Percentiles rank a stretch among this genome's conserved stretches.
phyloP scores from a whole-genome alignment of 495 filamentous ascomycete species.

The Neurospora sublineolata region DNA sequence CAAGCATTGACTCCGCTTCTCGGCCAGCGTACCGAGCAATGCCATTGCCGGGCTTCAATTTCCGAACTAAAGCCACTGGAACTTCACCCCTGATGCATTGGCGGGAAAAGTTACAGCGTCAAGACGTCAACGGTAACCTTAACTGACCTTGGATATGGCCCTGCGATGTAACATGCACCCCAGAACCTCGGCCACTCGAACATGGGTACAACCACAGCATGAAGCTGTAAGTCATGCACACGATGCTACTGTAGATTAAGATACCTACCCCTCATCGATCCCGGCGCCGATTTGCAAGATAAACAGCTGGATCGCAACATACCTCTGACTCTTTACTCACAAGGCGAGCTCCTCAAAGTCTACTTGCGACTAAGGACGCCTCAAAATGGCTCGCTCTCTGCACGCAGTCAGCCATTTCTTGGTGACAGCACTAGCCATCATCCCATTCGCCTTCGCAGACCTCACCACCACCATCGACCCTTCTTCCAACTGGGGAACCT shows the following conservation, averaged over 20 bases:
- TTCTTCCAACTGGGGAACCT: slow-evolving; percentile 23
- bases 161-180: not conserved
- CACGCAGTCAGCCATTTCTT: not conserved
- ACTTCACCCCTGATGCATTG: not conserved
- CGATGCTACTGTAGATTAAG: not conserved
- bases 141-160: not conserved
- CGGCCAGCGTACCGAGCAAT: not conserved
- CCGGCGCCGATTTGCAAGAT: not conserved
- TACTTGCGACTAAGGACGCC: not conserved
- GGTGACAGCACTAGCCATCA: not conserved
- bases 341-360: not conserved
- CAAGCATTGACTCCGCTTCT: not conserved
- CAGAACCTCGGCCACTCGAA: not conserved
- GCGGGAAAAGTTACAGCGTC: not conserved
- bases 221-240: not conserved
- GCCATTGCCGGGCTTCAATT: not conserved
- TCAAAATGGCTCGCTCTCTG: not conserved
- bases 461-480: slow-evolving; percentile 20
- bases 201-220: not conserved
- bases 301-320: not conserved
- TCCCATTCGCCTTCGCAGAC: slow-evolving; percentile 10
- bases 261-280: not conserved
- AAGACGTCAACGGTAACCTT: not conserved
- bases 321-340: not conserved
- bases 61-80: not conserved